phyloP scores from a whole-genome alignment of 164 flowering plant species.

The Stephania yunnanensis region DNA sequence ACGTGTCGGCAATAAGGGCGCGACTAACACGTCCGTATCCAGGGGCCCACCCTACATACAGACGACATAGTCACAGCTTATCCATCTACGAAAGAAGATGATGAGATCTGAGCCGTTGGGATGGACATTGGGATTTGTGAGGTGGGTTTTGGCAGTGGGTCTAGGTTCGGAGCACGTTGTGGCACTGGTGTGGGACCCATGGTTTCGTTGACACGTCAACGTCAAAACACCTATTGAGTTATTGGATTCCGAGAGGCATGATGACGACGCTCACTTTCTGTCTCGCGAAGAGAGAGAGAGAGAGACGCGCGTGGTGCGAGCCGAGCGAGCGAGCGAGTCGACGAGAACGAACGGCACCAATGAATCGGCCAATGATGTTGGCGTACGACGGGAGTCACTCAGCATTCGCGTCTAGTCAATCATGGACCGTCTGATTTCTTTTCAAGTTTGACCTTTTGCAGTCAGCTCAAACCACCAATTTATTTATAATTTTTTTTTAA shows the following conservation, averaged over 20 bases:
- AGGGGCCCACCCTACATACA: not conserved
- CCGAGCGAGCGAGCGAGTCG: not conserved
- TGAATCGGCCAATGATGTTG: not conserved
- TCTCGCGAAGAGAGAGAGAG: not conserved
- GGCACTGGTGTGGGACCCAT: not conserved
- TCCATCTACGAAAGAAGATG: not conserved
- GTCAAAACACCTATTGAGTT: not conserved
- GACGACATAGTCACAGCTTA: not conserved
- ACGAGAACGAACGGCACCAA: not conserved
- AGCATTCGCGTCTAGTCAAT: not conserved
- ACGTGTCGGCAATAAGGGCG: conserved; percentile 9
- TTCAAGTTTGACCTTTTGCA: not conserved
- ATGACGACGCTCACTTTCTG: conserved; percentile 1
- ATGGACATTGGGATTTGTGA: not conserved
- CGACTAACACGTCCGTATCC: not conserved
- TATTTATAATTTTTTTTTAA: too few species aligned
- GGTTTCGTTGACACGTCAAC: conserved; percentile 7
- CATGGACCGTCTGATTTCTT: not conserved
- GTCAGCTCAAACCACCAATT: not conserved
- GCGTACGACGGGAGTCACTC: not conserved
- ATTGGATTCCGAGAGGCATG: conserved; percentile 4
- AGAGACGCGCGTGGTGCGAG: too few species aligned
- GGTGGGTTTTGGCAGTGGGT: not conserved
- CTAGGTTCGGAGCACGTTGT: conserved; percentile 1
- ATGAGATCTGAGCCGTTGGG: not conserved